Evolutionary conservation across 345 rosid genomes (phyloP).

Genomic region (Camelina hispida): DNA sequence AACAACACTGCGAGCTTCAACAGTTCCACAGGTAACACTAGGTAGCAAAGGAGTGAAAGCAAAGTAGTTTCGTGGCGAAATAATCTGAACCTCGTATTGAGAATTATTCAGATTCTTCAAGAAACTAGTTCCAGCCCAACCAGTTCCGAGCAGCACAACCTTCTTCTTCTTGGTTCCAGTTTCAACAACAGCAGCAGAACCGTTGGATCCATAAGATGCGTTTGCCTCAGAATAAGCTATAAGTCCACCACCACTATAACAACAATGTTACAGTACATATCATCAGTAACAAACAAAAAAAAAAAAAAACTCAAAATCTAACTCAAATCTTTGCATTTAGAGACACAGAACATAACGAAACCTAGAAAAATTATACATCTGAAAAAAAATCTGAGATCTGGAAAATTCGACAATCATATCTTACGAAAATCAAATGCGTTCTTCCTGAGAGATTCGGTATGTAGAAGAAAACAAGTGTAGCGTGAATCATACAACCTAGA

Average conservation of each 20-base stretch:
- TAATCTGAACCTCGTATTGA: conserved; percentile 80
- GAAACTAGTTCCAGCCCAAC: conserved; percentile 98
- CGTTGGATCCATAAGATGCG: conserved; percentile 42
- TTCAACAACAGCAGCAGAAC: conserved; percentile 41
- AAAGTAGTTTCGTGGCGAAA: conserved; percentile 97
- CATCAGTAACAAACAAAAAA: conserved; percentile 8
- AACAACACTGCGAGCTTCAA: conserved; percentile 94
- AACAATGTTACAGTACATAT: conserved; percentile 13
- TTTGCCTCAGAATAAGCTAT: conserved; percentile 83
- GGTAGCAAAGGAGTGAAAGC: conserved; percentile 99
- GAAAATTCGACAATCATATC: conserved; percentile 13
- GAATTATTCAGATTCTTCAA: conserved; percentile 70
- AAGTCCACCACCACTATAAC: conserved; percentile 81
- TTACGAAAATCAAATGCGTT: neutral
- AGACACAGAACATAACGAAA: conserved; percentile 17
- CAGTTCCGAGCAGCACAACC: conserved; percentile 95
- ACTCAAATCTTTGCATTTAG: conserved; percentile 8
- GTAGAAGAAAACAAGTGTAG: conserved; percentile 26
- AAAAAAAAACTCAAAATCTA: neutral
- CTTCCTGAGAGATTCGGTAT: neutral
- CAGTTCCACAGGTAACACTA: conserved; percentile 95
- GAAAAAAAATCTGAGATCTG: conserved; percentile 35
- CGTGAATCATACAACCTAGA: conserved; percentile 32
- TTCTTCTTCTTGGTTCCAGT: conserved; percentile 71
- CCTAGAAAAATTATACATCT: neutral